phyloP scores from a whole-genome alignment of 352 stramenopile genomes.

The Globisporangium mamillatum region DNA sequence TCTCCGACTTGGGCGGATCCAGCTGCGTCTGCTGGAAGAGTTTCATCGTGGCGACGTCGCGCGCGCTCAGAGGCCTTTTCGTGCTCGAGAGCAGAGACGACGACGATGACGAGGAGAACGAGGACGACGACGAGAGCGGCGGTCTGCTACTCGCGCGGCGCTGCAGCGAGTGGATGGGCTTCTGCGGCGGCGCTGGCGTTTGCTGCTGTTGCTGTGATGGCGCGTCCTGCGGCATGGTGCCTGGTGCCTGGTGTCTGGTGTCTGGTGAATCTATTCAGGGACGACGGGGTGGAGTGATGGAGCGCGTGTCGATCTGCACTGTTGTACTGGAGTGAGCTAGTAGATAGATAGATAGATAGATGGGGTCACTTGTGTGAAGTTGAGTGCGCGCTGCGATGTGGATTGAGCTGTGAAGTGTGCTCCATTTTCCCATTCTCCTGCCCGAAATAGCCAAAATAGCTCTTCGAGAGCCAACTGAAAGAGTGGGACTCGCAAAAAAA shows the following conservation, averaged over 20 bases:
- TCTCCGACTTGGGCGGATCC: background rate
- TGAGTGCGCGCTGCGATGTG: conserved; percentile 2
- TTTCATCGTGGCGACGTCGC: conserved; percentile 31
- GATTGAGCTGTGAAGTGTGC: conserved; percentile 2
- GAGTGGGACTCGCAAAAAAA: conserved; percentile 7
- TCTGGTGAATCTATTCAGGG: background rate
- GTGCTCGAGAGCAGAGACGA: background rate
- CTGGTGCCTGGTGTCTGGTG: background rate
- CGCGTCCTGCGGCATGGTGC: conserved; percentile 7
- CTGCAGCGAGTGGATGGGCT: background rate
- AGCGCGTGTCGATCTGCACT: background rate
- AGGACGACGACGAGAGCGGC: conserved; percentile 3
- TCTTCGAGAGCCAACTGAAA: background rate
- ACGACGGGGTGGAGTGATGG: background rate
- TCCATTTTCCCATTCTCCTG: background rate
- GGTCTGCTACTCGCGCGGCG: conserved; percentile 11
- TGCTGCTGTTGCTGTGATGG: background rate
- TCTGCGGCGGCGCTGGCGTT: background rate
- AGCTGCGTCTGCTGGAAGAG: conserved; percentile 14
- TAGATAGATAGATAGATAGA: background rate
- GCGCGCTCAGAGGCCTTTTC: conserved; percentile 1
- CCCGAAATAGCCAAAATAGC: background rate
- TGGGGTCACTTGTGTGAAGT: background rate
- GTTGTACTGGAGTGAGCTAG: background rate
- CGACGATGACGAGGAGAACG: background rate